phyloP scores from a whole-genome alignment of 2,329 filamentous ascomycete species.

The Phyllosticta citriasiana region DNA sequence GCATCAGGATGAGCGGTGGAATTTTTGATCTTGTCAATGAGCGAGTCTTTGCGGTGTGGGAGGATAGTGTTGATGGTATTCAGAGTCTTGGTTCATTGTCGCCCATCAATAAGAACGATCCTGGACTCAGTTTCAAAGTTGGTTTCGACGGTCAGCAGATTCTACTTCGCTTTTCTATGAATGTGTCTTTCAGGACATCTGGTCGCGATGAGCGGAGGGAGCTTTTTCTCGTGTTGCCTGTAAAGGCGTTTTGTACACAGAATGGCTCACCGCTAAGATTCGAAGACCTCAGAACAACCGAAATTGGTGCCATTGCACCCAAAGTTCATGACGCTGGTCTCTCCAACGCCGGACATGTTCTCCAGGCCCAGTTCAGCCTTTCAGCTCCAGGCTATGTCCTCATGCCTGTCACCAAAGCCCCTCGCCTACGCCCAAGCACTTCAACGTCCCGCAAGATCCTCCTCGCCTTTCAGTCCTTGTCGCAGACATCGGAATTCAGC shows the following conservation, averaged over 20 bases:
- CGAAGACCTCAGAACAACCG: neutral
- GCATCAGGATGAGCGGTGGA: neutral
- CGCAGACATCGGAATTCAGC: neutral
- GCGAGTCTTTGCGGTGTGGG: constrained; percentile 5
- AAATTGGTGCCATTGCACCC: neutral
- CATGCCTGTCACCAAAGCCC: constrained; percentile 4
- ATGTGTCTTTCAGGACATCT: neutral
- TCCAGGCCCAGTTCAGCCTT: constrained; percentile 1
- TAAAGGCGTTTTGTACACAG: neutral
- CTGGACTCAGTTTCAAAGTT: neutral
- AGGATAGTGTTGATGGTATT: neutral
- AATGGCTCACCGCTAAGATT: neutral
- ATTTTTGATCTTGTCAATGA: neutral
- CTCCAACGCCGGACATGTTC: neutral
- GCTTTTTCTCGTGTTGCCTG: neutral
- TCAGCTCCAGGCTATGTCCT: neutral
- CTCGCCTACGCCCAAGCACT: constrained; percentile 1
- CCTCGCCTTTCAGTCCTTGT: neutral
- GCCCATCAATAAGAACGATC: constrained; percentile 2
- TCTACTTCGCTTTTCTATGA: constrained; percentile 3
- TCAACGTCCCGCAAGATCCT: neutral
- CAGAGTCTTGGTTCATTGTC: constrained; percentile 1
- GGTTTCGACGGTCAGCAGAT: constrained; percentile 1
- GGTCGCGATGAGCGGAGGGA: neutral
- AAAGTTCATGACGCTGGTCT: constrained; percentile 4